Conservation (phyloP, 2,329 filamentous ascomycete species). For the Fusarium sulawesiense region DNA sequence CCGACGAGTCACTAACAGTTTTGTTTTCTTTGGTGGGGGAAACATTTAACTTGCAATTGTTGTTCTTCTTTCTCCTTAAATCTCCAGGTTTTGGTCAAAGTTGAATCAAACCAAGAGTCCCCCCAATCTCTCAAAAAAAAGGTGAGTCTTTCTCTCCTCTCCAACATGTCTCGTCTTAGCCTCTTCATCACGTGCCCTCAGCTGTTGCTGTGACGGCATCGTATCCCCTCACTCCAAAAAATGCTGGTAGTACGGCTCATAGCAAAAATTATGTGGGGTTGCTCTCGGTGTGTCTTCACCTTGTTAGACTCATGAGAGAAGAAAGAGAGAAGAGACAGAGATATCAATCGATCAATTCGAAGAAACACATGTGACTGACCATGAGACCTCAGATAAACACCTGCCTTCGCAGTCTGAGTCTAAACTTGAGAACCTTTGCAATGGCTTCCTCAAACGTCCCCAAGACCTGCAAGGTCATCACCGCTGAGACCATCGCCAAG, state of each 20-base stretch:
- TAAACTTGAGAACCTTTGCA: slow-evolving; percentile 20
- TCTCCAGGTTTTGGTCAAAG: slow-evolving; percentile 25
- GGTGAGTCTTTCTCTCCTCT: slow-evolving; percentile 24
- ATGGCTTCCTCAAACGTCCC: slow-evolving; percentile 56
- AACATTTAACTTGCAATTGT: slow-evolving; percentile 19
- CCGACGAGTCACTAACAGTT: slow-evolving; percentile 14
- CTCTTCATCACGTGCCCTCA: slow-evolving; percentile 20
- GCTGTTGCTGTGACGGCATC: slow-evolving; percentile 19
- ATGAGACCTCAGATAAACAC: slow-evolving; percentile 25
- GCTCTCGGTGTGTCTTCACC: slow-evolving; percentile 30
- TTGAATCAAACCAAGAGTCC: slow-evolving; percentile 13
- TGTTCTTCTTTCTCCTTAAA: slow-evolving; percentile 29
- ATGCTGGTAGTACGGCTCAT: slow-evolving; percentile 30
- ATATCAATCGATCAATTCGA: slow-evolving; percentile 1
- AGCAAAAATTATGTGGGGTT: slow-evolving; percentile 39
- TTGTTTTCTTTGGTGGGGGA: slow-evolving; percentile 39
- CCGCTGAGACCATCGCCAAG: slow-evolving; percentile 89
- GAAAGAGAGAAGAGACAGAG: neutral
- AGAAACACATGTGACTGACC: slow-evolving; percentile 21
- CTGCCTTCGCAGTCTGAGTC: slow-evolving; percentile 12
- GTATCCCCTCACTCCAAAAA: slow-evolving; percentile 8
- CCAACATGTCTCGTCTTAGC: slow-evolving; percentile 4
- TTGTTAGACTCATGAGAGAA: slow-evolving; percentile 11
- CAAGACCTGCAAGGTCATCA: slow-evolving; percentile 90
- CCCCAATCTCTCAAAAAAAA: slow-evolving; percentile 1